These are phyloP conservation scores for Cryptococcus sp. DNA, from an alignment of 1,284 basidiomycete species.

Conservation along the genomic window DNA sequence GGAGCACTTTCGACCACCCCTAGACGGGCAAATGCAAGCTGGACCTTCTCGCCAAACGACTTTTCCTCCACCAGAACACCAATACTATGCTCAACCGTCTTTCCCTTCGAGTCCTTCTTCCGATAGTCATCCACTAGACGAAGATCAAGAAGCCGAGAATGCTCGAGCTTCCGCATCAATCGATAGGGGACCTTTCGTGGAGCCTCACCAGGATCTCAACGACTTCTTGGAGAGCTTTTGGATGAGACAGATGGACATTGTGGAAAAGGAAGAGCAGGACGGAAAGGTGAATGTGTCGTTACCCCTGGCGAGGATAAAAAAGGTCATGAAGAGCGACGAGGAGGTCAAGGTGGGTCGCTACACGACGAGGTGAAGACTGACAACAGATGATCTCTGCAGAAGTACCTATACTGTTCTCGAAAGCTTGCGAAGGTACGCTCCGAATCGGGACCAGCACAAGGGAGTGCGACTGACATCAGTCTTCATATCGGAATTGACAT, in stretches of 20 bases:
- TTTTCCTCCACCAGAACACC: too few relatives aligned
- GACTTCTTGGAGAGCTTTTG: slow-evolving; percentile 44
- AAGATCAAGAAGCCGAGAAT: background rate
- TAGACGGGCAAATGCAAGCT: too few relatives aligned
- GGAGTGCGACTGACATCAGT: slow-evolving; percentile 62
- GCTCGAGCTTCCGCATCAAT: background rate
- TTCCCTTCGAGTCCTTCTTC: background rate
- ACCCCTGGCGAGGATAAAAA: slow-evolving; percentile 79
- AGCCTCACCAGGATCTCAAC: slow-evolving; percentile 42
- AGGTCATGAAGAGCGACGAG: slow-evolving; percentile 96
- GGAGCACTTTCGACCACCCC: too few relatives aligned
- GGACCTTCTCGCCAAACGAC: too few relatives aligned
- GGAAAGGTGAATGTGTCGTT: slow-evolving; percentile 39
- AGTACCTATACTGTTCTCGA: slow-evolving; percentile 91
- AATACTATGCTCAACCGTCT: background rate
- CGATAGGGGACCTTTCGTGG: slow-evolving; percentile 1
- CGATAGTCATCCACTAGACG: background rate
- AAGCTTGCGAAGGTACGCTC: slow-evolving; percentile 84
- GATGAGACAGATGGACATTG: slow-evolving; percentile 44
- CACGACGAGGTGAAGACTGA: background rate
- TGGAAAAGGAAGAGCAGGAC: slow-evolving; percentile 41
- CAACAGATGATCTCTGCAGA: slow-evolving; percentile 89
- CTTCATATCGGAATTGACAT: slow-evolving; percentile 90
- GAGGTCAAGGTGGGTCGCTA: slow-evolving; percentile 71
- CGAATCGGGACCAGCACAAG: background rate